Evolutionary conservation across 1,284 basidiomycete genomes (phyloP), one percentile per base, ranked within the genome.

Genomic region (Pholiota adiposa): DNA sequence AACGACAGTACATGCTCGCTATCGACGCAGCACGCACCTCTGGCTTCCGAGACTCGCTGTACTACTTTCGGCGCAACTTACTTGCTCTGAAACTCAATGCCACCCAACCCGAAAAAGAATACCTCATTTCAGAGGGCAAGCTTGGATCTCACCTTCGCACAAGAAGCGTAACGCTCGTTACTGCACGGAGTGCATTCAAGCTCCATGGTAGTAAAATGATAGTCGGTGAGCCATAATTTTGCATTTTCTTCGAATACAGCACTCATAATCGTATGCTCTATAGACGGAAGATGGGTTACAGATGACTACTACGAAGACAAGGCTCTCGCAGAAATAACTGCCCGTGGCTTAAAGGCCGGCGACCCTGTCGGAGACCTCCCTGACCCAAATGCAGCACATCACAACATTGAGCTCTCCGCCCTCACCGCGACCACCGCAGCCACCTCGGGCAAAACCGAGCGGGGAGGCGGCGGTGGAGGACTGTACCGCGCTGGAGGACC

Each of bases 221-320:
- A 54, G 79, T 91, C 63, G 88, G 96, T 95, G 61, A 65, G 88
- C 77, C 14, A 56, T 50, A 27, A 14, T 23, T 55, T 40, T 21
- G 51, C 31, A 55, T 21, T 33, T 23, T 49, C 38, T 23, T 11
- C 18, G 11, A 46, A 9, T 19, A 25, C 7, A 29, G 6, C 31
- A 29, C 21, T 48, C 7, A 40, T 33, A 14, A 46, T 19, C 19
- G 6, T 16, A n/a, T 34, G 11, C 19, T 50, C 27, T 61, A 7
- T 62, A 96, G 95, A 94, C 53, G 97, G 96, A 2, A 84, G 87
- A 69, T 94, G 93, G 86, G 89, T 98, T 2, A 84, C 87, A 18
- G 97, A 99, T 71, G 97, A 99, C 77, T 99, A 99, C 75, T 94
- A 95, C 76, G 94, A 97, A 77, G 90, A 89, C 43, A 89, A 89